Conservation (phyloP, 176 grass and related monocot species). For the Carex littledalei region DNA sequence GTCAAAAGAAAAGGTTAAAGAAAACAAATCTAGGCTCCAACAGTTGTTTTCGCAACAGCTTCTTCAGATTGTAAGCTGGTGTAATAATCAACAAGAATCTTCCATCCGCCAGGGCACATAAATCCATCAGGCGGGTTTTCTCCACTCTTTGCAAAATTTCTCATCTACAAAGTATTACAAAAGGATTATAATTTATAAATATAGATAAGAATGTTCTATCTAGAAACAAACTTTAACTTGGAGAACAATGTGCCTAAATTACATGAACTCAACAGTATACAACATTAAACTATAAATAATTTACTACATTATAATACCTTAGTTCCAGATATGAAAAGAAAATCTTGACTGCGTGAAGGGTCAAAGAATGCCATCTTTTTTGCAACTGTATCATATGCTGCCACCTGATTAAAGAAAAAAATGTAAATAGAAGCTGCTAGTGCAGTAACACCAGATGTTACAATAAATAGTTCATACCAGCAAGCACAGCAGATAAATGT, state of each 20-base stretch:
- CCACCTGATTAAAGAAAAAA: constrained; percentile 43
- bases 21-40: not conserved
- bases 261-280: not conserved
- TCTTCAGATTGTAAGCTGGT: constrained; percentile 74
- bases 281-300: constrained; percentile 3
- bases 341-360: constrained; percentile 77
- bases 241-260: not conserved
- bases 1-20: not conserved
- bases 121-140: constrained; percentile 92
- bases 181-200: not conserved
- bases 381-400: constrained; percentile 67
- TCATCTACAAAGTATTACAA: constrained; percentile 52
- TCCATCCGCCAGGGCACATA: constrained; percentile 92
- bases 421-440: constrained; percentile 6
- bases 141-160: constrained; percentile 72
- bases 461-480: not conserved
- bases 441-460: not conserved
- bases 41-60: constrained; percentile 2
- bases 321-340: constrained; percentile 96
- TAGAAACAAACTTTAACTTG: not conserved
- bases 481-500: too few relatives aligned
- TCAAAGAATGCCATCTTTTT: constrained; percentile 97
- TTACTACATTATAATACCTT: constrained; percentile 39
- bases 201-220: not conserved
- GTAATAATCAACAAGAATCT: constrained; percentile 91